Percentiles rank a stretch among this genome's conserved stretches.
Evolutionary conservation across 352 stramenopile species (phyloP).

Genomic region (Phytophthora sansomeana): DNA sequence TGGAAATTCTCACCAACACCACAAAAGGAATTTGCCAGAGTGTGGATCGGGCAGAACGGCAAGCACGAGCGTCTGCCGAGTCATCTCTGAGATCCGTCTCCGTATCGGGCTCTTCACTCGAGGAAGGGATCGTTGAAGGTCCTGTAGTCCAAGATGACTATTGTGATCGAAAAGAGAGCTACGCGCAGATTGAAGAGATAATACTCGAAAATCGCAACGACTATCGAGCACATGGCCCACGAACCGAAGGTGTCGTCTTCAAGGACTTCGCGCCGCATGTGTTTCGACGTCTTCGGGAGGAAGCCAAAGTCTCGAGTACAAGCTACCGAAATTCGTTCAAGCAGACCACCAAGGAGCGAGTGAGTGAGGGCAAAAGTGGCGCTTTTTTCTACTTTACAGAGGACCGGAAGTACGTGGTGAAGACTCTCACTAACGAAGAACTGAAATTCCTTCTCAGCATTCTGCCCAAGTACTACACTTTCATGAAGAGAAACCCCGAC

Average conservation of each 20-base stretch:
- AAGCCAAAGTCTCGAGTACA: slow-evolving; percentile 64
- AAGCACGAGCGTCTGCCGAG: slow-evolving; percentile 52
- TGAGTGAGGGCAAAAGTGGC: slow-evolving; percentile 85
- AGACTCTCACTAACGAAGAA: slow-evolving; percentile 81
- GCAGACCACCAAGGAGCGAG: slow-evolving; percentile 78
- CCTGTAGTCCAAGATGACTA: slow-evolving; percentile 41
- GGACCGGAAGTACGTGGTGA: slow-evolving; percentile 86
- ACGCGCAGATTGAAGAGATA: slow-evolving; percentile 80
- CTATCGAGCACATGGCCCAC: slow-evolving; percentile 39
- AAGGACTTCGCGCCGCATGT: slow-evolving; percentile 86
- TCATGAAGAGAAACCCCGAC: slow-evolving; percentile 68
- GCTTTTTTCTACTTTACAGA: slow-evolving; percentile 89
- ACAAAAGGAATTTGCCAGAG: slow-evolving; percentile 87
- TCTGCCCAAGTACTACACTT: slow-evolving; percentile 74
- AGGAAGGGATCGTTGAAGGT: slow-evolving; percentile 22
- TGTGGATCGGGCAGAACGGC: slow-evolving; percentile 67
- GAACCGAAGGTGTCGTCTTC: slow-evolving; percentile 73
- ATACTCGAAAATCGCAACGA: slow-evolving; percentile 77
- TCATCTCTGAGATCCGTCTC: slow-evolving; percentile 38
- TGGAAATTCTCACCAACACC: slow-evolving; percentile 89
- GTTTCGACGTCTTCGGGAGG: slow-evolving; percentile 72
- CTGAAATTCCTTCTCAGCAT: slow-evolving; percentile 81
- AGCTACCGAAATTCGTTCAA: slow-evolving; percentile 77
- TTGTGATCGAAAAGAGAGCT: slow-evolving; percentile 74
- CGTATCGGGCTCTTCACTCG: slow-evolving; percentile 26